A percentile compares a stretch with the other conserved stretches of the same genome.
These are phyloP conservation scores for Ophiostoma ips DNA, from an alignment of 2,329 filamentous ascomycete genomes.

Conservation along the genomic window DNA sequence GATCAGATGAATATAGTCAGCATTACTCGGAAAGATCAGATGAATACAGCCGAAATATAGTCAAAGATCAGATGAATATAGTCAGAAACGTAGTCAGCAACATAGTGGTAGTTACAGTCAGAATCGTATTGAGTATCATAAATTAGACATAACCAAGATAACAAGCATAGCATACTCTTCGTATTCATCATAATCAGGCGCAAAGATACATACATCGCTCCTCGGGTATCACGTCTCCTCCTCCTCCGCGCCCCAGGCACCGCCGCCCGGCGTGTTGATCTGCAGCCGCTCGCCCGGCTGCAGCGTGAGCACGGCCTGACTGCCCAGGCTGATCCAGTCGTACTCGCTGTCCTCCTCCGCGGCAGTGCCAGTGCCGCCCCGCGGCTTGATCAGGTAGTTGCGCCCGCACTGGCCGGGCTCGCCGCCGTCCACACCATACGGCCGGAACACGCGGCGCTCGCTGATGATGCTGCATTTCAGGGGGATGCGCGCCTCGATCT, in stretches of 20 bases:
- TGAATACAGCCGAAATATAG: too few relatives aligned
- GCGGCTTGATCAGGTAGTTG: constrained; percentile 12
- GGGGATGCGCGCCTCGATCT: constrained; percentile 22
- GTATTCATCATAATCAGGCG: too few relatives aligned
- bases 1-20: too few relatives aligned
- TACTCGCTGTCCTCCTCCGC: constrained; percentile 23
- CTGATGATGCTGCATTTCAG: constrained; percentile 23
- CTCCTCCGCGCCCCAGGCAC: constrained; percentile 36
- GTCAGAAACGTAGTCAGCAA: too few relatives aligned
- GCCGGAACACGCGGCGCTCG: constrained; percentile 21
- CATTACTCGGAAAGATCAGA: too few relatives aligned
- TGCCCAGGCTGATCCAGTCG: constrained; percentile 22
- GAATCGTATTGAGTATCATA: too few relatives aligned
- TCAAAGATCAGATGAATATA: too few relatives aligned
- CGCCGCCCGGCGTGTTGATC: constrained; percentile 47
- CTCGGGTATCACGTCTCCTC: too few relatives aligned
- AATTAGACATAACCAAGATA: too few relatives aligned
- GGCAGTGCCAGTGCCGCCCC: neutral
- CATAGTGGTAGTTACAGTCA: too few relatives aligned
- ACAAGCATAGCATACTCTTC: too few relatives aligned
- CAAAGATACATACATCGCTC: too few relatives aligned
- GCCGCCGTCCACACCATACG: constrained; percentile 24
- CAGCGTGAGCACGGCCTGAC: neutral
- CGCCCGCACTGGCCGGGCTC: constrained; percentile 13
- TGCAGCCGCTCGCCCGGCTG: constrained; percentile 30